Evolutionary conservation across 306 rosid species (phyloP), one percentile per base, ranked within the genome.

Genomic region (Vigna nakashimae): DNA sequence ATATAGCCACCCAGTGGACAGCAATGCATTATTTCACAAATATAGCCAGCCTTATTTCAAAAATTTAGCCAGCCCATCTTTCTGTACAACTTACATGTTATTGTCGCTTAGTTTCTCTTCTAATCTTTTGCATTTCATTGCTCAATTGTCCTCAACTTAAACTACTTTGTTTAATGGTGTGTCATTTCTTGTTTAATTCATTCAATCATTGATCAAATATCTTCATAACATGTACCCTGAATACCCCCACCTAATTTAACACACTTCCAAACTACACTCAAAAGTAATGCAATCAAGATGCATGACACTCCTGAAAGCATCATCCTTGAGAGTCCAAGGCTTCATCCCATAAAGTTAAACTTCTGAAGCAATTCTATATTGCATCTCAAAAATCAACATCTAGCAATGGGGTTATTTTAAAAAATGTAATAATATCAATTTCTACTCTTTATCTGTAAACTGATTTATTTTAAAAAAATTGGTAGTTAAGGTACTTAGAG

Each of bases 341-440:
- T 46, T 71, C 49, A 50, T 14, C 8, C 8, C 13, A 2, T 79
- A 68, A 71, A 40, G 62, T 65, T 50, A 65, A 30, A 52, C 67
- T 62, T 15, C 52, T 6, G 13, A 49, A 43, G 68, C 45, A 73
- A 42, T 26, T 60, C 46, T 26, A 69, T 42, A 15, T 43, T 43
- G 58, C 46, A 74, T 58, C 57, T 24, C 56, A 57, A 26, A 73
- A 24, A 26, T 42, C 17, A n/a, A 72, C 53, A 73, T 42, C 68
- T 14, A 50, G 59, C 53, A 22, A 30, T 64, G 24, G 71, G 34
- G 10, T 80, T 43, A 18, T 42, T 43, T 53, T 24, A 2, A 65
- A 43, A 73, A 64, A 42, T 38, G 18, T 38, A 28, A 26, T 32
- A 36, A 63, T 63, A 43, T 56, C 24, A 30, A 22, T 17, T 51